A percentile compares a stretch with the other conserved stretches of the same genome.
These are phyloP conservation scores for Gnaphalium uliginosum DNA, from an alignment of 129 eudicot species.

Conservation along the genomic window DNA sequence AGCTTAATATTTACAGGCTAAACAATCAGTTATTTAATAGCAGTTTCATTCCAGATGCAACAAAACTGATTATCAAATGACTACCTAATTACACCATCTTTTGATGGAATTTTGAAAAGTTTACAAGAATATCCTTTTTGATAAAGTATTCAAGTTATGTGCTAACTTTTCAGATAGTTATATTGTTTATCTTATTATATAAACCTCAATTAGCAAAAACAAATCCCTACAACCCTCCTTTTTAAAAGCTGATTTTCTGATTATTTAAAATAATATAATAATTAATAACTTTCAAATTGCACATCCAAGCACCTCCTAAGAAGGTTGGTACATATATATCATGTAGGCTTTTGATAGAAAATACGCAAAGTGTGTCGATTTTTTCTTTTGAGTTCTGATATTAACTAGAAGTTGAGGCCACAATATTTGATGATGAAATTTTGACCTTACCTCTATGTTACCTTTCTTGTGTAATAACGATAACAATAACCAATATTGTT, in stretches of 20 bases:
- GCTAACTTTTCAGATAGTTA: not conserved
- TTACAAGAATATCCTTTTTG: not conserved
- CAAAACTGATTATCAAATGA: not conserved
- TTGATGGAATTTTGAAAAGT: not conserved
- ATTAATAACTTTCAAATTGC: not conserved
- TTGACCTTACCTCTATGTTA: not conserved
- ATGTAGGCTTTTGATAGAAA: not conserved
- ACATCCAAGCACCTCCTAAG: not conserved
- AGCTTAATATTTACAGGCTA: not conserved
- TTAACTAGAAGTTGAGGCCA: not conserved
- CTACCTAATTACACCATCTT: not conserved
- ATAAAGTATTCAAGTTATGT: not conserved
- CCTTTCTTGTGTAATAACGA: not conserved
- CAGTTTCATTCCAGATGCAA: not conserved
- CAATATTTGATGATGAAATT: not conserved
- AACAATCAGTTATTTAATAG: not conserved
- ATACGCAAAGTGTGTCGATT: not conserved
- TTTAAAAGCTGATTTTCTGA: not conserved
- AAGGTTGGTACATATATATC: not conserved
- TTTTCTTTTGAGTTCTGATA: not conserved
- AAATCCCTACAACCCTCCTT: not conserved
- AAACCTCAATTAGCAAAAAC: not conserved
- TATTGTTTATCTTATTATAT: too few relatives aligned
- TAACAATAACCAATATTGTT: conserved; percentile 15
- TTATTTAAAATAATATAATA: not conserved